A percentile compares a stretch with the other conserved stretches of the same genome.
These are phyloP conservation scores for Melocanna baccifera DNA, from an alignment of 176 grass and related monocot genomes.

Conservation along the genomic window DNA sequence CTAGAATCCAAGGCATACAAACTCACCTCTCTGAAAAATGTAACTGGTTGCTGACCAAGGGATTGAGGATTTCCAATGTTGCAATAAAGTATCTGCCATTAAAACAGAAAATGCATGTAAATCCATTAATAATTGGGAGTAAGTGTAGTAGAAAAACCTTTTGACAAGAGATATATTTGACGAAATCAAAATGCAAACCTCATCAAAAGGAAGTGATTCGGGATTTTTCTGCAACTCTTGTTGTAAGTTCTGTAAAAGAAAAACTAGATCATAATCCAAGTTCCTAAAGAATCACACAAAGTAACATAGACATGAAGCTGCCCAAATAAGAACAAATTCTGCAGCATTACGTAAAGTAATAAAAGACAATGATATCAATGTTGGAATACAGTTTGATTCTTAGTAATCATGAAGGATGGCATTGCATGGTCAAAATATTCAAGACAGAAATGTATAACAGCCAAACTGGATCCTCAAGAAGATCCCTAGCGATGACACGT, in stretches of 20 bases:
- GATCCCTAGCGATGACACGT: not conserved
- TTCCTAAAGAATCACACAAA: not conserved
- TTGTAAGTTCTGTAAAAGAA: slow-evolving; percentile 67
- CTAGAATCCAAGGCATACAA: slow-evolving; percentile 22
- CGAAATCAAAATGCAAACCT: slow-evolving; percentile 49
- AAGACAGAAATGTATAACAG: not conserved
- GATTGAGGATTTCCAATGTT: slow-evolving; percentile 97
- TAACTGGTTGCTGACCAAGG: slow-evolving; percentile 88
- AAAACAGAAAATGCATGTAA: slow-evolving; percentile 17
- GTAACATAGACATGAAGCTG: not conserved
- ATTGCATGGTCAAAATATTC: not conserved
- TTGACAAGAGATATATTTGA: not conserved
- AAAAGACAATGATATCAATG: not conserved
- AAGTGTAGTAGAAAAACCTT: not conserved
- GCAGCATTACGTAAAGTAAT: not conserved
- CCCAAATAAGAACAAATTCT: not conserved
- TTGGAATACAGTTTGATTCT: not conserved
- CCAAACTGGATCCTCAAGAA: not conserved
- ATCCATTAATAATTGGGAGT: not conserved
- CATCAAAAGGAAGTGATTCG: slow-evolving; percentile 81
- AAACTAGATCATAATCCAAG: slow-evolving; percentile 32
- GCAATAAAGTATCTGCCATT: slow-evolving; percentile 73
- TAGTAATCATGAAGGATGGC: not conserved
- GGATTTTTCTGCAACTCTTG: slow-evolving; percentile 71
- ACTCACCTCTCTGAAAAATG: slow-evolving; percentile 89